These are phyloP conservation scores for Pyrus betulifolia DNA, from an alignment of 306 rosid species.

Conservation along the genomic window DNA sequence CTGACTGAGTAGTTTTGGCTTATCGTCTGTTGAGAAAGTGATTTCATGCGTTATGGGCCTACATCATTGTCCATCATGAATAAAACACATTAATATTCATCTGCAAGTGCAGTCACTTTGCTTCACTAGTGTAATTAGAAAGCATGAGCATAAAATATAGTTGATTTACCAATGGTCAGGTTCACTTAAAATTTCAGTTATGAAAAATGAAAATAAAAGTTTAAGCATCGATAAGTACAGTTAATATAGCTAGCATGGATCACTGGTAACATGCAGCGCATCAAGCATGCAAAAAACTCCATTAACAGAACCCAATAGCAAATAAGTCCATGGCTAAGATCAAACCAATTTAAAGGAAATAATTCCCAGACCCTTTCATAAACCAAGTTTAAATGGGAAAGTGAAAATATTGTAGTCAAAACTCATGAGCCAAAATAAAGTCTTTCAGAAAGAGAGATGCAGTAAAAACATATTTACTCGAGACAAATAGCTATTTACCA, in stretches of 20 bases:
- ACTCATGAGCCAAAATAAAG: not conserved
- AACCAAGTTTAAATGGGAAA: not conserved
- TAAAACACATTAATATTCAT: not conserved
- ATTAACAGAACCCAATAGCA: not conserved
- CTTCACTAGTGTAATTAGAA: constrained; percentile 11
- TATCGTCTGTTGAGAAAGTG: constrained; percentile 89
- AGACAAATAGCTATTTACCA: constrained; percentile 38
- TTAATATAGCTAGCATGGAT: not conserved
- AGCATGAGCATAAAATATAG: not conserved
- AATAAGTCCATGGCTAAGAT: not conserved
- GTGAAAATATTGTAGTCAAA: not conserved
- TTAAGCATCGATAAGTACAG: not conserved
- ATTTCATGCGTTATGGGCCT: constrained; percentile 97
- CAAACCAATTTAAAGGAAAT: not conserved
- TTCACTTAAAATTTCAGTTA: constrained; percentile 2
- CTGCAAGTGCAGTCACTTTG: constrained; percentile 5
- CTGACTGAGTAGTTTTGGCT: constrained; percentile 97
- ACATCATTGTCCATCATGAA: constrained; percentile 33
- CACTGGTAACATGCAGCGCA: not conserved
- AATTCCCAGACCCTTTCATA: not conserved
- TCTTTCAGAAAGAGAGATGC: not conserved
- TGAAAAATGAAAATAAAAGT: not conserved
- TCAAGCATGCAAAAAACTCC: constrained; percentile 10
- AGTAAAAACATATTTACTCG: constrained; percentile 12
- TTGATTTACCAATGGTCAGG: not conserved